Evolutionary conservation across 2,329 filamentous ascomycete genomes (phyloP), one percentile per base, ranked within the genome.

Genomic region (Calonectria pseudoturangicola): DNA sequence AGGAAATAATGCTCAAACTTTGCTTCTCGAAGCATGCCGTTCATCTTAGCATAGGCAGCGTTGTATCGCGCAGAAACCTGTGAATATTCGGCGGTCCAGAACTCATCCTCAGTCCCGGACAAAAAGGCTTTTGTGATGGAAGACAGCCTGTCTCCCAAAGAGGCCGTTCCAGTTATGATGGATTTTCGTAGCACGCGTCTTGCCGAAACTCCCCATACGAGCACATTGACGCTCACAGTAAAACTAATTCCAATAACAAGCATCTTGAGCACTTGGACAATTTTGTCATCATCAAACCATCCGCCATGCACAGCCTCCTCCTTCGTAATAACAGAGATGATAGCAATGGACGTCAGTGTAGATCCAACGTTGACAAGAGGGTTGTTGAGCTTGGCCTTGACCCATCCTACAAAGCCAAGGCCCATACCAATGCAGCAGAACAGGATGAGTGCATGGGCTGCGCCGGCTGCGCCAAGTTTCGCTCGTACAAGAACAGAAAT

Each of bases 321-420:
- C 84, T 97, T 98, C 13, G 96, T 98, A 74, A 98, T 87, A 56
- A 98, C 91, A 2, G 94, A 96, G 81, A 98, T 98, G 75, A 97
- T 94, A 63, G 95, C 95, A 71, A 98, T 92, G 41, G 95, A 96
- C 8, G 96, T 92, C 76, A 98, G 87, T 39, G 95, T 98, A 77
- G 94, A 95, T 60, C 93, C 94, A 43, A 96, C 93, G 80, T 95
- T 96, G 75, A 97, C 94, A 68, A 97, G 85, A 8, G 95, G 94
- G 78, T 94, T 92, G 73, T 93, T 94, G 73, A 95, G 88, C 77
- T 88, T 92, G 81, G 96, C 94, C 84, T 97, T 97, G 68, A 93
- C 91, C 95, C 95, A 97, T 51, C 94, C 96, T 33, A 98, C 89
- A 76, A 98, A 93, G 0, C 96, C 96, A 64, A 98, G 87, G 0